Evolutionary conservation across 495 filamentous ascomycete species (phyloP).

Genomic region (Neurospora sp.): DNA sequence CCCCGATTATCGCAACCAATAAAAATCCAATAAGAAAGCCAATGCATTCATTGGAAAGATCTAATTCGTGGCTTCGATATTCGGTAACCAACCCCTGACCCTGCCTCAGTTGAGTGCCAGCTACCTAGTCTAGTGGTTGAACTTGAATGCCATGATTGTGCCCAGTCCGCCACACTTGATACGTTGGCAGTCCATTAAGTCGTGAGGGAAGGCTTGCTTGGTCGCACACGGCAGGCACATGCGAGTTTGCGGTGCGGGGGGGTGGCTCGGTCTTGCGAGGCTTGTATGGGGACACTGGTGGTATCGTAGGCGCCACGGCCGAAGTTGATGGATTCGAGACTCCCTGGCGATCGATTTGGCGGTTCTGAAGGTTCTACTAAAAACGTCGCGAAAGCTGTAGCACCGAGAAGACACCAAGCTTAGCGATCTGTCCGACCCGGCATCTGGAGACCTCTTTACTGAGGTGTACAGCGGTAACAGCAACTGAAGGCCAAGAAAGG

Average conservation of each 20-base stretch:
- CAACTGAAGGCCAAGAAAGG: no score
- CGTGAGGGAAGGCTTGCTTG: no score
- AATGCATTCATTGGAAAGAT: neutral
- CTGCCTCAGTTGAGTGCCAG: neutral
- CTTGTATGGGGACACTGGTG: conserved; percentile 43
- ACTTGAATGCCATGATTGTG: neutral
- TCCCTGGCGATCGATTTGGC: conserved; percentile 37
- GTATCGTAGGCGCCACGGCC: conserved; percentile 49
- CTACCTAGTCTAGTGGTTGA: neutral
- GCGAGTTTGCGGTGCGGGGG: no score
- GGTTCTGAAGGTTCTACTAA: conserved; percentile 1
- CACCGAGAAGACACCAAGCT: conserved; percentile 7
- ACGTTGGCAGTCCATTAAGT: no score
- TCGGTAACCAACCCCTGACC: neutral
- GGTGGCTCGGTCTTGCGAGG: no score
- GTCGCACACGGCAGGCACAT: no score
- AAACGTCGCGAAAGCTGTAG: conserved; percentile 6
- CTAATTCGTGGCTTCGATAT: neutral
- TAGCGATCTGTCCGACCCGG: conserved; percentile 9
- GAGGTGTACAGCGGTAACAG: no score
- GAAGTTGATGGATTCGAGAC: conserved; percentile 36
- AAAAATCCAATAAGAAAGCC: neutral
- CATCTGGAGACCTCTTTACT: neutral
- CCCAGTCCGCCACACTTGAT: neutral
- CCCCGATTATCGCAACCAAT: neutral